phyloP scores from a whole-genome alignment of 352 stramenopile genomes.

The Phytophthora fragariaefolia region DNA sequence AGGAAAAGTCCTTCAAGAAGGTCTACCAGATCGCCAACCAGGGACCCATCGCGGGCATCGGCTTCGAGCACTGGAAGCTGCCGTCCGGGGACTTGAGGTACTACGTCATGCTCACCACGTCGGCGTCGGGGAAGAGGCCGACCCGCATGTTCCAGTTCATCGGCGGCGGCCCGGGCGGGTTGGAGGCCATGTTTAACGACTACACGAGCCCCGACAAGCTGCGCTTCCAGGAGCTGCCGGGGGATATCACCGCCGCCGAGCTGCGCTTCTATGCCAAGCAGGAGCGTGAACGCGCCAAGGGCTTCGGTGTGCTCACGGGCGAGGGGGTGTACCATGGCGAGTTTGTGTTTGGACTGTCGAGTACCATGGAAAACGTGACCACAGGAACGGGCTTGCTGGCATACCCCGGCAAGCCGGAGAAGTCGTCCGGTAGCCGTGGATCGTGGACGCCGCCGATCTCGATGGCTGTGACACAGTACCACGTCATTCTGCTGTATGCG shows the following conservation, averaged over 20 bases:
- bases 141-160: conserved; percentile 94
- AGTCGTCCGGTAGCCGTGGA: conserved; percentile 39
- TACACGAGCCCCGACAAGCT: conserved; percentile 85
- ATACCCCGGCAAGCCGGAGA: conserved; percentile 72
- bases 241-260: conserved; percentile 83
- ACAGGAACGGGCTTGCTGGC: conserved; percentile 74
- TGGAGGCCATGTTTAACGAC: conserved; percentile 86
- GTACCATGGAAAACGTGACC: conserved; percentile 84
- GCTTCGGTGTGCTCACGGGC: conserved; percentile 92
- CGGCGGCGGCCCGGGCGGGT: conserved; percentile 59
- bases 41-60: conserved; percentile 77
- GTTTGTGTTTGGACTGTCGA: conserved; percentile 75
- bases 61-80: conserved; percentile 83
- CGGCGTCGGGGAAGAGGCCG: conserved; percentile 81
- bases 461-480: conserved; percentile 92
- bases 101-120: conserved; percentile 88
- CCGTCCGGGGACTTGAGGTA: conserved; percentile 61
- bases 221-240: conserved; percentile 91
- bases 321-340: conserved; percentile 92
- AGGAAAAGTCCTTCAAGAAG: conserved; percentile 88
- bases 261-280: conserved; percentile 83
- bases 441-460: conserved; percentile 78
- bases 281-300: conserved; percentile 80
- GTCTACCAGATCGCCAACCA: conserved; percentile 92
- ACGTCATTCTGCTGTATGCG: conserved; percentile 91